Evolutionary conservation across 257 asterid species (phyloP).

Genomic region (Verbascum thapsus): DNA sequence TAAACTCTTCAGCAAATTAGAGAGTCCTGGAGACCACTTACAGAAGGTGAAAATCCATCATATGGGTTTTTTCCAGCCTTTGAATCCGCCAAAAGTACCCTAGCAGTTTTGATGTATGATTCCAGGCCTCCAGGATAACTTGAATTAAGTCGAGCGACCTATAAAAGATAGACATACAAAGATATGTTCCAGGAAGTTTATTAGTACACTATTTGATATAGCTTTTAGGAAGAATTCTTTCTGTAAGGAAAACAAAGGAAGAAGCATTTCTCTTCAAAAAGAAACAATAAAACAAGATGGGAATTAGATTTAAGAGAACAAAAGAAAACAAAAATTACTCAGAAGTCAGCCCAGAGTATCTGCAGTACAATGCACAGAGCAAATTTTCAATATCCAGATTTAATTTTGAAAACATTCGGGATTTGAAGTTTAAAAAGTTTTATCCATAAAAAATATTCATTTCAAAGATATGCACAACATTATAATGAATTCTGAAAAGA

Average conservation of each 20-base stretch:
- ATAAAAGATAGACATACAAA: constrained; percentile 28
- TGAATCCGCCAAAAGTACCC: constrained; percentile 91
- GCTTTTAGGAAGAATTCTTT: constrained; percentile 1
- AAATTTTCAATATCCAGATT: background rate
- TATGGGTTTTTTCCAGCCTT: constrained; percentile 95
- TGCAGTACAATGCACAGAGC: constrained; percentile 9
- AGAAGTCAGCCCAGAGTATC: background rate
- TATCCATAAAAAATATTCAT: background rate
- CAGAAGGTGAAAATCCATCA: constrained; percentile 95
- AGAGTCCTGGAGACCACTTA: constrained; percentile 46
- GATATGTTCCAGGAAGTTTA: background rate
- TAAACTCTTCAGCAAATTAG: constrained; percentile 23
- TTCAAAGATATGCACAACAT: background rate
- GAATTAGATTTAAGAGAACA: constrained; percentile 2
- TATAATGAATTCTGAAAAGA: constrained; percentile 3
- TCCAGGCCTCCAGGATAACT: constrained; percentile 90
- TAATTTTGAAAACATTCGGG: too few relatives aligned
- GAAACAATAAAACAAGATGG: too few relatives aligned
- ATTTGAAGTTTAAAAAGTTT: background rate
- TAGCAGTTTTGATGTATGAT: constrained; percentile 80
- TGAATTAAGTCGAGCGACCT: constrained; percentile 79
- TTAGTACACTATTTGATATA: constrained; percentile 4
- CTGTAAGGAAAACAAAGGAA: background rate
- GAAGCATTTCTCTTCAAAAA: constrained; percentile 11
- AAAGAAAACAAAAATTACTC: too few relatives aligned